phyloP scores from a whole-genome alignment of 306 rosid species.

The Rosa lucieae region DNA sequence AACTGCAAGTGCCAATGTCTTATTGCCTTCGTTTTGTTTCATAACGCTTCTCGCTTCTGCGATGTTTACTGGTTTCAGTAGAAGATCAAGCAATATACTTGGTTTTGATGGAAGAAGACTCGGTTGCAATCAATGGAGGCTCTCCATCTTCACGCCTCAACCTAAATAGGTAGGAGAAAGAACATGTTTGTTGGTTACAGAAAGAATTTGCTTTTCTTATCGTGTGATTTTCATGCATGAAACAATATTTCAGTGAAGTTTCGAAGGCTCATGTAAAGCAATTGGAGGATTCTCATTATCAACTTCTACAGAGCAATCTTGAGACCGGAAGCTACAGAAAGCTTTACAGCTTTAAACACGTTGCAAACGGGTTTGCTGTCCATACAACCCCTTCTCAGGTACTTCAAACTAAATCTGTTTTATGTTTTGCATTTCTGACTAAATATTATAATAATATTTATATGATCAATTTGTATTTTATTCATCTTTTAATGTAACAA shows the following conservation, averaged over 20 bases:
- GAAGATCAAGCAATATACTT: slow-evolving; percentile 60
- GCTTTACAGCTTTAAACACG: slow-evolving; percentile 71
- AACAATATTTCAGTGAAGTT: slow-evolving; percentile 38
- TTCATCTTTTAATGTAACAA: neutral
- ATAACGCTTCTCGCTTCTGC: slow-evolving; percentile 14
- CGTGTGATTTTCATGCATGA: neutral
- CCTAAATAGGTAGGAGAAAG: slow-evolving; percentile 8
- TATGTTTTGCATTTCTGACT: neutral
- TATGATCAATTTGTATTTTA: neutral
- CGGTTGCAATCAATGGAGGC: slow-evolving; percentile 43
- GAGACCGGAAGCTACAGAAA: slow-evolving; percentile 66
- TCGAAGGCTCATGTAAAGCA: slow-evolving; percentile 43
- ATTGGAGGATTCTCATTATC: slow-evolving; percentile 55
- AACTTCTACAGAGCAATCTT: slow-evolving; percentile 48
- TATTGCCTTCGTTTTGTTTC: neutral
- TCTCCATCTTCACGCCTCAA: slow-evolving; percentile 7
- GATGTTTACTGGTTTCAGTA: slow-evolving; percentile 24
- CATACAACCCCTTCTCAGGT: slow-evolving; percentile 86
- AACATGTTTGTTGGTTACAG: neutral
- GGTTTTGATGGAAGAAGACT: slow-evolving; percentile 64
- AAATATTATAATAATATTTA: neutral
- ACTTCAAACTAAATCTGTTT: neutral
- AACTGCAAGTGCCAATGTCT: neutral
- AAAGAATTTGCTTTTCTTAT: neutral
- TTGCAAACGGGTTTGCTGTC: slow-evolving; percentile 70